A percentile compares a stretch with the other conserved stretches of the same genome.
Evolutionary conservation across 2,329 filamentous ascomycete genomes (phyloP).

Genomic region (Phoma sp.): DNA sequence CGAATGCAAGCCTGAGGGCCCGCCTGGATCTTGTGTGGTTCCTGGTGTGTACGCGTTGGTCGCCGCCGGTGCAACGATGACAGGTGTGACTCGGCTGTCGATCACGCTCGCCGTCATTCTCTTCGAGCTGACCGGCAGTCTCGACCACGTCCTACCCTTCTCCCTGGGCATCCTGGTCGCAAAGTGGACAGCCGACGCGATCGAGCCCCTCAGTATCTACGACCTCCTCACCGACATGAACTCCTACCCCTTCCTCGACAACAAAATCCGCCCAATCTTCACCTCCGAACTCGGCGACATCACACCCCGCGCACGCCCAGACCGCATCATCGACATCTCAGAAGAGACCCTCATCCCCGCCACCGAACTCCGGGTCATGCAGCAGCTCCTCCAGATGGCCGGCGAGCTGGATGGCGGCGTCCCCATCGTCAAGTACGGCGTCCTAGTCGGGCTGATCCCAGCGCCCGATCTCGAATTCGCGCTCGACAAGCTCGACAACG

Average conservation of each 20-base stretch:
- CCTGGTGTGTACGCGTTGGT: slow-evolving; percentile 97
- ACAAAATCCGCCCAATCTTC: slow-evolving; percentile 90
- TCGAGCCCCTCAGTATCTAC: slow-evolving; percentile 94
- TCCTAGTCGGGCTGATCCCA: slow-evolving; percentile 89
- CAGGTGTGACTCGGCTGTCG: slow-evolving; percentile 89
- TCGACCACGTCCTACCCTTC: slow-evolving; percentile 95
- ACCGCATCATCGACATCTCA: slow-evolving; percentile 87
- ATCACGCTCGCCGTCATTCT: slow-evolving; percentile 94
- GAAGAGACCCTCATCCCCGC: slow-evolving; percentile 81
- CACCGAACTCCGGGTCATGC: slow-evolving; percentile 75
- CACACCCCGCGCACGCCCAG: slow-evolving; percentile 73
- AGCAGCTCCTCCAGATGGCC: slow-evolving; percentile 79
- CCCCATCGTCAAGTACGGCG: slow-evolving; percentile 78
- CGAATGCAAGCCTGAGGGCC: slow-evolving; percentile 69
- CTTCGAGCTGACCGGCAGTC: slow-evolving; percentile 92
- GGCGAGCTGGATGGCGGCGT: slow-evolving; percentile 93
- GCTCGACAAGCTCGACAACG: slow-evolving; percentile 80
- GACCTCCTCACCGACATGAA: slow-evolving; percentile 97
- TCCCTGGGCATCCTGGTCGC: slow-evolving; percentile 88
- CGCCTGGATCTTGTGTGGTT: slow-evolving; percentile 83
- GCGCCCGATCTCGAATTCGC: slow-evolving; percentile 94
- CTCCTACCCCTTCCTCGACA: slow-evolving; percentile 95
- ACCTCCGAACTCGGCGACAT: slow-evolving; percentile 89
- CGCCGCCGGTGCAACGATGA: slow-evolving; percentile 96
- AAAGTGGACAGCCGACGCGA: slow-evolving; percentile 97